Conservation (phyloP, 2,329 filamentous ascomycete genomes). For the Colletotrichum horii region DNA sequence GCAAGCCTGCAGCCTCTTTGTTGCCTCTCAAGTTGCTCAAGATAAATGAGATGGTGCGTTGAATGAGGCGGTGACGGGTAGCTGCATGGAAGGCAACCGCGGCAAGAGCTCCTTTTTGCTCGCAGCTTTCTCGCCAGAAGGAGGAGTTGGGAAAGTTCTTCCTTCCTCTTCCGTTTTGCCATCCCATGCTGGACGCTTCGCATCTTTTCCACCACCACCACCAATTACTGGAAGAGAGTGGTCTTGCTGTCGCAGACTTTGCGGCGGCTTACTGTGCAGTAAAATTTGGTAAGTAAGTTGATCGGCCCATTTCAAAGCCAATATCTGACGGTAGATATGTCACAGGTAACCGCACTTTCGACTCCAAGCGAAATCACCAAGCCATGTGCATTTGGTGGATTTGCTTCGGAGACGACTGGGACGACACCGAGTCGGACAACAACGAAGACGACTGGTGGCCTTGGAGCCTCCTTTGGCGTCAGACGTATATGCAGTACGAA, state of each 20-base stretch:
- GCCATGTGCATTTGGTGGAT: neutral
- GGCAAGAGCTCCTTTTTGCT: neutral
- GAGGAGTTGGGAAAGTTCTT: neutral
- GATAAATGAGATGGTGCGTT: neutral
- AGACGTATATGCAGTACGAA: neutral
- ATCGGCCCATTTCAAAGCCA: neutral
- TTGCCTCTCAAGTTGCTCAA: neutral
- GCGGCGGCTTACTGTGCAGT: neutral
- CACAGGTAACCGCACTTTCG: neutral
- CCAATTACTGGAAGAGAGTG: neutral
- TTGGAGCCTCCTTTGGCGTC: neutral
- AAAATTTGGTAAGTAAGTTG: neutral
- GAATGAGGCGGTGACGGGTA: neutral
- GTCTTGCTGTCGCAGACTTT: neutral
- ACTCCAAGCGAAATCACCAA: neutral
- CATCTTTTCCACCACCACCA: neutral
- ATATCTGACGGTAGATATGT: neutral
- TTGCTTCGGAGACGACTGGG: neutral
- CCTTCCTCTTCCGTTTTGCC: neutral
- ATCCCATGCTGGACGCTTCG: neutral
- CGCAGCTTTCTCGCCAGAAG: neutral
- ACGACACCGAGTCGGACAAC: neutral
- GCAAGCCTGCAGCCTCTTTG: neutral
- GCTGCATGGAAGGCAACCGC: neutral
- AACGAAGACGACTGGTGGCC: neutral